phyloP scores from a whole-genome alignment of 2,329 filamentous ascomycete genomes.

The Cercospora sp. region DNA sequence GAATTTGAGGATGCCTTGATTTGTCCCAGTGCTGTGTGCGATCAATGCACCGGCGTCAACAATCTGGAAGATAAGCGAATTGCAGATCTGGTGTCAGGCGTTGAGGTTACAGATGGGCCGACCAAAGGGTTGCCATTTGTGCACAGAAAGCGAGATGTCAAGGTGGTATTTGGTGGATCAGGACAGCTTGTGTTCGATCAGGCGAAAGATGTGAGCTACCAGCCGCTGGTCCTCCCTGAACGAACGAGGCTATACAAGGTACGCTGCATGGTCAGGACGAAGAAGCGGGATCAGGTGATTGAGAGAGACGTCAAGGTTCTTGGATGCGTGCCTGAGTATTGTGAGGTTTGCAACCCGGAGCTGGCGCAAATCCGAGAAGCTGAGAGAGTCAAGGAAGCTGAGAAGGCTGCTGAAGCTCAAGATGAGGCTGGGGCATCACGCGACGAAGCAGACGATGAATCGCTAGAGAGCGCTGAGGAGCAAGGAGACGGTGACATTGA shows the following conservation, averaged over 20 bases:
- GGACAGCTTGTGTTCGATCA: neutral
- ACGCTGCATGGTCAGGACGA: neutral
- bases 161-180: neutral
- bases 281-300: neutral
- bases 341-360: neutral
- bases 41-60: neutral
- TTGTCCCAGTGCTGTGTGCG: neutral
- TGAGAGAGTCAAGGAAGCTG: neutral
- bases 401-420: neutral
- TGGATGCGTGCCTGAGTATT: neutral
- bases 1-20: neutral
- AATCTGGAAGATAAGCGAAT: neutral
- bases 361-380: neutral
- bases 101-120: neutral
- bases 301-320: neutral
- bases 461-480: neutral
- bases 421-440: too few relatives aligned
- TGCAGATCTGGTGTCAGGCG: neutral
- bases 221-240: neutral
- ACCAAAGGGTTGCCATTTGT: constrained; percentile 5
- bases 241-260: neutral
- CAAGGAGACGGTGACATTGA: neutral
- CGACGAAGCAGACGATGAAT: too few relatives aligned
- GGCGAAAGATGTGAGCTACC: neutral
- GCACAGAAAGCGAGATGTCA: neutral